These are phyloP conservation scores for Chrysanthemum lavandulifolium DNA, from an alignment of 129 eudicot genomes.

Conservation along the genomic window DNA sequence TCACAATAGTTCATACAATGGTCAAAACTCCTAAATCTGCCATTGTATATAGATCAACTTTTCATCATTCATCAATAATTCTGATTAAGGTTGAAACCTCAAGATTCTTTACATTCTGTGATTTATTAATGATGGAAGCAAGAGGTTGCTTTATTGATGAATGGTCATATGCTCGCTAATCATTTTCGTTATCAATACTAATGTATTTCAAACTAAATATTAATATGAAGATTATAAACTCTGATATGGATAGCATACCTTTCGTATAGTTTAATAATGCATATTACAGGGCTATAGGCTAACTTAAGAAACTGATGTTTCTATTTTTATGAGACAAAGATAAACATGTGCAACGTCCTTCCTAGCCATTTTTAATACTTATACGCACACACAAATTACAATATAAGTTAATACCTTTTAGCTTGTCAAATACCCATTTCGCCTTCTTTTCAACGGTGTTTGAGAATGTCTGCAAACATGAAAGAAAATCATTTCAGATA, in stretches of 20 bases:
- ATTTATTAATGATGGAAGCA: not conserved
- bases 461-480: conserved; percentile 62
- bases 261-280: not conserved
- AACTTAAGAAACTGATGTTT: not conserved
- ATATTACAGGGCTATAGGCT: not conserved
- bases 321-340: not conserved
- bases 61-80: conserved; percentile 1
- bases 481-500: conserved; percentile 13
- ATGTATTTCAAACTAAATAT: not conserved
- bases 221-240: not conserved
- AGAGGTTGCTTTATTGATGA: not conserved
- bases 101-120: not conserved
- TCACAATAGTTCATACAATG: not conserved
- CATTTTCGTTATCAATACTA: not conserved
- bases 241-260: not conserved
- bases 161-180: not conserved
- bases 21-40: not conserved
- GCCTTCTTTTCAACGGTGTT: conserved; percentile 90
- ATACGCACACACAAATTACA: not conserved
- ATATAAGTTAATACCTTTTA: conserved; percentile 54
- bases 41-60: conserved; percentile 1
- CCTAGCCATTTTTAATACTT: not conserved
- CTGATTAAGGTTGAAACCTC: not conserved
- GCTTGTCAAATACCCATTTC: conserved; percentile 92
- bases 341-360: not conserved